Base-by-base conservation (phyloP, 202 grass and related monocot genomes). In the Hordeum pubiflorum region DNA sequence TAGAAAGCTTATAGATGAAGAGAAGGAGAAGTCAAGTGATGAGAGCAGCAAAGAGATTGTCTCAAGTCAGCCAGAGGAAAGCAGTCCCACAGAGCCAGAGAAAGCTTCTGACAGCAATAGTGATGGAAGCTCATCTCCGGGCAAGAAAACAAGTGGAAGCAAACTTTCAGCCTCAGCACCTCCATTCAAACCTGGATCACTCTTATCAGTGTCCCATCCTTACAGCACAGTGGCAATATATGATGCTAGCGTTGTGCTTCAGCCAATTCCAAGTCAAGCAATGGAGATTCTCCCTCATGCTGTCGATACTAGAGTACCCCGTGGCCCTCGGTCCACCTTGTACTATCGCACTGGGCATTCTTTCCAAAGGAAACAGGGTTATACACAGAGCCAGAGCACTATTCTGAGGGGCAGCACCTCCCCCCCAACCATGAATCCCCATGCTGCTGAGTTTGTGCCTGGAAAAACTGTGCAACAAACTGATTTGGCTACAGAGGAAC, bases 81-180 rank as follows among this genome's bases (percentile, higher is more conserved):
- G 33, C 10, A 46, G 24, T 63, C 81, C 69, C 52, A 61, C 64
- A 57, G 77, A 86, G 37, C 71, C 64, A 61, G 74, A 86, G 43
- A 91, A 86, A 81, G 55, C 36, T 86, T 79, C 79, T 38, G 87
- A 91, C 58, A 92, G 82, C 58, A 84, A 87, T 43, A 81, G 79
- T 31, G 74, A 87, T 2, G 83, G 89, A 78, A 82, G 87, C 57
- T 85, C 83, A 54, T 83, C 84, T 38, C 77, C 71, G 29, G 7
- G 72, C 20, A 96, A 96, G 74, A 93, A 90, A 75, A 74, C 70
- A 71, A 87, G 66, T 86, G 89, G 87, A 83, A 96, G 97, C 87
- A 99, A 99, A 74, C 91, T 99, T 68, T 99, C 97, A 74, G 97
- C 97, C 83, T 99, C 89, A 66, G 97, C 97, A 5, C 97, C 93